Evolutionary conservation across 2,329 filamentous ascomycete genomes (phyloP).

Genomic region (Trichoderma pleuroti): DNA sequence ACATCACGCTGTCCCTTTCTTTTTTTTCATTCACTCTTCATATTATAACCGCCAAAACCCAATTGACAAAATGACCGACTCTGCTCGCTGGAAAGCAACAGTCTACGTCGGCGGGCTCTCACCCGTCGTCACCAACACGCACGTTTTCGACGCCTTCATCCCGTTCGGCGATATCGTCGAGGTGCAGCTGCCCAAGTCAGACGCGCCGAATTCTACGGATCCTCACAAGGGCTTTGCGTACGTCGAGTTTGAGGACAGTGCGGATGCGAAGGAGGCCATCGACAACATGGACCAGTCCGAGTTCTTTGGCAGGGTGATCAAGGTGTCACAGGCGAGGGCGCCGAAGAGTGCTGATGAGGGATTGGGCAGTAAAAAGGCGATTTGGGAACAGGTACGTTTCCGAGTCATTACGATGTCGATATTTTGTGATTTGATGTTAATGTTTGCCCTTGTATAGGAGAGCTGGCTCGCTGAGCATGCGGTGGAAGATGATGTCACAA

Average conservation of each 20-base stretch:
- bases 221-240: conserved; percentile 92
- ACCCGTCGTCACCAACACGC: conserved; percentile 68
- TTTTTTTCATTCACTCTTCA: not conserved
- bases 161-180: conserved; percentile 96
- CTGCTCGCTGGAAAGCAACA: conserved; percentile 81
- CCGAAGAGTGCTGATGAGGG: conserved; percentile 87
- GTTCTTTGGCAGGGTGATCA: conserved; percentile 87
- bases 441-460: conserved; percentile 58
- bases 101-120: conserved; percentile 90
- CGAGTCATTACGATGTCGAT: not conserved
- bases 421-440: not conserved
- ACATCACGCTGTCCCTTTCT: not conserved
- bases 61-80: conserved; percentile 66
- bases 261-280: conserved; percentile 90
- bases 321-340: conserved; percentile 86
- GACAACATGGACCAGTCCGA: conserved; percentile 99
- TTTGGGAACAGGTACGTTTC: conserved; percentile 86
- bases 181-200: conserved; percentile 84
- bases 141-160: conserved; percentile 86
- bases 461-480: conserved; percentile 88
- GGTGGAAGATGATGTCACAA: conserved; percentile 66
- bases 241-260: conserved; percentile 83
- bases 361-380: conserved; percentile 84
- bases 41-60: not conserved
- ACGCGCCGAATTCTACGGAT: conserved; percentile 72